A percentile compares a stretch with the other conserved stretches of the same genome.
Conservation (phyloP, 2,329 filamentous ascomycete genomes). For the Colletotrichum falcatum region DNA sequence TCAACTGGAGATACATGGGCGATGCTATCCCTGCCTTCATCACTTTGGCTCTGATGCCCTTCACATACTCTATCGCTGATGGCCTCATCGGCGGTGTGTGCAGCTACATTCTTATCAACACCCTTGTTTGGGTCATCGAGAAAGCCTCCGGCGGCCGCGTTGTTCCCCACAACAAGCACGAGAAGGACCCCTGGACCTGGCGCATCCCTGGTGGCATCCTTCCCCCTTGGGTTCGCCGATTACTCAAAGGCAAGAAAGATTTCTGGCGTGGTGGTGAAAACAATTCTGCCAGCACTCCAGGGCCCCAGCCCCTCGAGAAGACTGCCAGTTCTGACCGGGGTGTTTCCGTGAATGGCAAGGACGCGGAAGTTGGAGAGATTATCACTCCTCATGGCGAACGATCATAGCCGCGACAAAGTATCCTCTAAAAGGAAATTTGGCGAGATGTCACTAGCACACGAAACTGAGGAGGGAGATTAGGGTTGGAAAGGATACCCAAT, state of each 20-base stretch:
- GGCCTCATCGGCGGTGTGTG: constrained; percentile 85
- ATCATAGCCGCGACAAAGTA: background rate
- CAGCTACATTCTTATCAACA: constrained; percentile 82
- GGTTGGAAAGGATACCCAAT: constrained; percentile 8
- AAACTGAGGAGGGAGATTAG: background rate
- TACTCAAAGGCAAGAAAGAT: constrained; percentile 74
- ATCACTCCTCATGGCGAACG: constrained; percentile 28
- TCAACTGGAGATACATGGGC: constrained; percentile 90
- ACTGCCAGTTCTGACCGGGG: constrained; percentile 40
- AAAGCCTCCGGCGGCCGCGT: constrained; percentile 75
- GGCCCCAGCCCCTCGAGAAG: constrained; percentile 42
- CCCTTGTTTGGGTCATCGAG: constrained; percentile 75
- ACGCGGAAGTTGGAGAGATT: constrained; percentile 38
- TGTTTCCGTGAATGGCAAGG: constrained; percentile 33
- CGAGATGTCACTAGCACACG: background rate
- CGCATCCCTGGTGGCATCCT: constrained; percentile 79
- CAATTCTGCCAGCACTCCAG: constrained; percentile 41
- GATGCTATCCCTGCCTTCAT: constrained; percentile 88
- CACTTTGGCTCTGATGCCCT: constrained; percentile 87
- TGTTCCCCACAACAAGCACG: constrained; percentile 78
- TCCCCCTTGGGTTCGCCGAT: constrained; percentile 78
- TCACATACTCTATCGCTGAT: constrained; percentile 90
- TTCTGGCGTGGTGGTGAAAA: constrained; percentile 71
- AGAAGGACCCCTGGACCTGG: constrained; percentile 86
- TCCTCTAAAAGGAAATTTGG: background rate